Base-by-base conservation (phyloP, 805 yeast species). In the Scheffersomyces lignosus region DNA sequence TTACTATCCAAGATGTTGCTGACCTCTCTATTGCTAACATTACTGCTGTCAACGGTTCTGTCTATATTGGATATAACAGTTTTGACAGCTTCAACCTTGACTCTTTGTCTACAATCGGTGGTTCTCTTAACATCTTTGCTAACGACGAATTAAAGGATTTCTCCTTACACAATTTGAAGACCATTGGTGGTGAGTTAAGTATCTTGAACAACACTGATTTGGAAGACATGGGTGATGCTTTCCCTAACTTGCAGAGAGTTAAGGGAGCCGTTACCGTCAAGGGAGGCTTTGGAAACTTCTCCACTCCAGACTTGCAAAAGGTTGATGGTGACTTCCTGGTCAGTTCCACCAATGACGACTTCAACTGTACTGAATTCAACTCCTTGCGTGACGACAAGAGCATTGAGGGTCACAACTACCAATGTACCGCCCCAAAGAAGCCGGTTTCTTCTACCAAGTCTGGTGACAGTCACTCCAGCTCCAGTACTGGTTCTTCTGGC, bases 321-420 rank as follows among this genome's bases (percentile, higher is more conserved):
- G 69, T 68, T 32, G 67, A 62, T 36, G 74, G 74, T 44, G 73
- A 68, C 52, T 69, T 69, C 50, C 42, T 54, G 30, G 54, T 68
- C 31, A 29, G 45, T 31, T 51, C 69, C 33, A 61, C 66, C 23
- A 52, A 60, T 41, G 60, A 63, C 29, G 64, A 67, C 35, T 68
- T 68, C 48, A 54, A 56, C 40, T 69, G 74, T 51, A 33, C 50
- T 18, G 58, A 40, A 22, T 66, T 65, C 53, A 52, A 66, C 47
- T 48, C 53, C 43, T 63, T 62, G 51, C 57, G 58, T 44, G 38
- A 49, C 29, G 41, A 37, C 33, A 52, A 56, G 35, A 60, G 57
- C 46, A 66, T 68, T 44, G 59, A 65, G 52, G 74, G 74, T 37
- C 71, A 69, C 60, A 67, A 68, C 64, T 67, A 52, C 56, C 59